Conservation (phyloP, 306 rosid species). For the Chamaecrista fasciculata region DNA sequence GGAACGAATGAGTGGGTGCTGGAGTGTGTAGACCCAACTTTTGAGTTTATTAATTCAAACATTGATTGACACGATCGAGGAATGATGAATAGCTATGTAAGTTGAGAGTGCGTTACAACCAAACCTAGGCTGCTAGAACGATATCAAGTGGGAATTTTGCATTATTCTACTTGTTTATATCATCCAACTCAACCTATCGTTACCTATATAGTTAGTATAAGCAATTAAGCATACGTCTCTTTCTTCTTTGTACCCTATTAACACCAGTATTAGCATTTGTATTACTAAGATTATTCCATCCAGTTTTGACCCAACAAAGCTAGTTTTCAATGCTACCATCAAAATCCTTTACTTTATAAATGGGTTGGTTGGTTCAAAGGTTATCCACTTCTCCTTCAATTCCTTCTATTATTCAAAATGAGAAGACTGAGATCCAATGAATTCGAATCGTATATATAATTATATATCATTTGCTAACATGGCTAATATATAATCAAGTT, state of each 20-base stretch:
- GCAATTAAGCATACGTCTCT: neutral
- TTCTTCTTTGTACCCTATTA: neutral
- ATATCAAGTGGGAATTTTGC: constrained; percentile 30
- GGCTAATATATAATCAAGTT: neutral
- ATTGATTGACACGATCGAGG: constrained; percentile 4
- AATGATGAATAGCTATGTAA: too few species aligned
- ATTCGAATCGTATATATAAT: neutral
- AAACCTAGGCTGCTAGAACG: constrained; percentile 36
- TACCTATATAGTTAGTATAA: too few species aligned
- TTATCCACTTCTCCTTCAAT: too few species aligned
- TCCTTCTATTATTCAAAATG: too few species aligned
- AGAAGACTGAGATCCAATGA: neutral
- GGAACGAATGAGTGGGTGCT: neutral
- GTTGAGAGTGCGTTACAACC: constrained; percentile 52
- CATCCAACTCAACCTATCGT: neutral
- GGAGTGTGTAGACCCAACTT: neutral
- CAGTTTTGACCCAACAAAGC: constrained; percentile 16
- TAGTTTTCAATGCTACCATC: neutral
- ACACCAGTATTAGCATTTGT: neutral
- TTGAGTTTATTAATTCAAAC: neutral
- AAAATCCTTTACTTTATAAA: neutral
- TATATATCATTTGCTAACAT: neutral
- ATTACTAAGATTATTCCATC: neutral
- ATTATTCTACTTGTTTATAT: constrained; percentile 10
- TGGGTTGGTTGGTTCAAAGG: constrained; percentile 23